phyloP scores from a whole-genome alignment of 2,329 filamentous ascomycete species.

The Orbilia ellipsospora region DNA sequence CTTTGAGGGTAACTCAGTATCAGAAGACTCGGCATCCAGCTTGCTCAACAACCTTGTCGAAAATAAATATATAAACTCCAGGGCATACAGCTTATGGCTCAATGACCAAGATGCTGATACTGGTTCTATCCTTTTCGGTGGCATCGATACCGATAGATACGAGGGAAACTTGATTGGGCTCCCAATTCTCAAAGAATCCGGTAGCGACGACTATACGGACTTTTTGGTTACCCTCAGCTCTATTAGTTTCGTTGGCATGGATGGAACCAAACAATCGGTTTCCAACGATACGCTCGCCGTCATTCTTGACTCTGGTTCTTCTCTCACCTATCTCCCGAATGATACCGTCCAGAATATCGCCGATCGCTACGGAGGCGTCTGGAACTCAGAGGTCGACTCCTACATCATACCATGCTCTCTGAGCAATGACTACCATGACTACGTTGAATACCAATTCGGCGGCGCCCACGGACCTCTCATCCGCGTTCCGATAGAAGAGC shows the following conservation, averaged over 20 bases:
- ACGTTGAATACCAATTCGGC: slow-evolving; percentile 64
- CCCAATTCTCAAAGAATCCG: slow-evolving; percentile 70
- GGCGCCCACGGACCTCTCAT: slow-evolving; percentile 65
- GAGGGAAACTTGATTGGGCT: slow-evolving; percentile 73
- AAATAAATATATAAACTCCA: slow-evolving; percentile 71
- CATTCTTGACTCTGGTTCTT: slow-evolving; percentile 72
- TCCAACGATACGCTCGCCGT: slow-evolving; percentile 69
- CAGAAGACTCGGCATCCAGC: slow-evolving; percentile 67
- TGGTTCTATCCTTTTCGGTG: slow-evolving; percentile 80
- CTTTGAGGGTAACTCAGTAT: slow-evolving; percentile 60
- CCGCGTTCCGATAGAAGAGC: slow-evolving; percentile 69
- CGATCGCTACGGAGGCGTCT: slow-evolving; percentile 28
- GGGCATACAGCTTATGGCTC: slow-evolving; percentile 76
- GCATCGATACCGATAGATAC: slow-evolving; percentile 80
- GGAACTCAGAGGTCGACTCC: slow-evolving; percentile 41
- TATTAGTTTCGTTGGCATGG: slow-evolving; percentile 63
- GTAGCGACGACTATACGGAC: slow-evolving; percentile 68
- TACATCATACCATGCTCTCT: slow-evolving; percentile 69
- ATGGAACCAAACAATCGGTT: slow-evolving; percentile 61
- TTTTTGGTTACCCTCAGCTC: slow-evolving; percentile 77
- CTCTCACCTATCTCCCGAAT: slow-evolving; percentile 58
- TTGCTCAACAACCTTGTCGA: slow-evolving; percentile 73
- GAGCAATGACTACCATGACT: slow-evolving; percentile 66
- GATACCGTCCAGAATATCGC: slow-evolving; percentile 26
- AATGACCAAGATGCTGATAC: slow-evolving; percentile 71